These are phyloP conservation scores for Dentipellis sp. DNA, from an alignment of 768 basidiomycete species.

Conservation along the genomic window DNA sequence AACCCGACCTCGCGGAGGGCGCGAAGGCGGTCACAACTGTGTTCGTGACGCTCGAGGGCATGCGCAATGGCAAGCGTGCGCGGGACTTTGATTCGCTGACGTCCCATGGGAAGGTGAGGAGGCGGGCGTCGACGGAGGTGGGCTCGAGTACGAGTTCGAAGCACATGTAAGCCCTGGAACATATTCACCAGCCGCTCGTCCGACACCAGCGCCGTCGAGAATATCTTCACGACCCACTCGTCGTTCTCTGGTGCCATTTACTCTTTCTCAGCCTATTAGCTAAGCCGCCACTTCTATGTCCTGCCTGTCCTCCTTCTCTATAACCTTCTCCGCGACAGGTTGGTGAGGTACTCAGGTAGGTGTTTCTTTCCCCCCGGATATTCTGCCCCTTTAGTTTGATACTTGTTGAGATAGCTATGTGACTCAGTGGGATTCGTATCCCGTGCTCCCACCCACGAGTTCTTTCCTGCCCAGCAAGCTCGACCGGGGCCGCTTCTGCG, in stretches of 20 bases:
- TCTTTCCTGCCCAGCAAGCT: constrained; percentile 73
- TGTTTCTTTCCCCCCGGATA: not conserved
- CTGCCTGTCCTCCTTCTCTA: constrained; percentile 53
- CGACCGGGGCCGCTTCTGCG: constrained; percentile 76
- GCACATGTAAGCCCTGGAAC: constrained; percentile 31
- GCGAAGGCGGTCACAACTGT: constrained; percentile 60
- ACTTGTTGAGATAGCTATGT: not conserved
- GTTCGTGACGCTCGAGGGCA: constrained; percentile 64
- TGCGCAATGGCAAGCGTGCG: constrained; percentile 39
- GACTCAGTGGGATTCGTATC: constrained; percentile 80
- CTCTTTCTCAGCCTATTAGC: constrained; percentile 35
- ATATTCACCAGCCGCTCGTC: constrained; percentile 52
- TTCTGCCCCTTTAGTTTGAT: constrained; percentile 3
- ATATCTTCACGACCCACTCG: constrained; percentile 33
- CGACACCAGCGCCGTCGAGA: not conserved
- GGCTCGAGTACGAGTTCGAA: constrained; percentile 22
- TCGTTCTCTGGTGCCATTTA: constrained; percentile 54
- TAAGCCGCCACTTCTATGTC: constrained; percentile 84
- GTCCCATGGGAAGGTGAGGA: constrained; percentile 55
- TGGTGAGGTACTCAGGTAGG: constrained; percentile 74
- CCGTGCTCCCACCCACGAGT: constrained; percentile 55
- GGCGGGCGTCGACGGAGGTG: constrained; percentile 16
- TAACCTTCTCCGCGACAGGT: constrained; percentile 57
- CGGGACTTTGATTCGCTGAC: constrained; percentile 85
- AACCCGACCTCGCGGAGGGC: constrained; percentile 56